These are phyloP conservation scores for Pythium brassicae DNA, from an alignment of 352 stramenopile genomes.

Conservation along the genomic window DNA sequence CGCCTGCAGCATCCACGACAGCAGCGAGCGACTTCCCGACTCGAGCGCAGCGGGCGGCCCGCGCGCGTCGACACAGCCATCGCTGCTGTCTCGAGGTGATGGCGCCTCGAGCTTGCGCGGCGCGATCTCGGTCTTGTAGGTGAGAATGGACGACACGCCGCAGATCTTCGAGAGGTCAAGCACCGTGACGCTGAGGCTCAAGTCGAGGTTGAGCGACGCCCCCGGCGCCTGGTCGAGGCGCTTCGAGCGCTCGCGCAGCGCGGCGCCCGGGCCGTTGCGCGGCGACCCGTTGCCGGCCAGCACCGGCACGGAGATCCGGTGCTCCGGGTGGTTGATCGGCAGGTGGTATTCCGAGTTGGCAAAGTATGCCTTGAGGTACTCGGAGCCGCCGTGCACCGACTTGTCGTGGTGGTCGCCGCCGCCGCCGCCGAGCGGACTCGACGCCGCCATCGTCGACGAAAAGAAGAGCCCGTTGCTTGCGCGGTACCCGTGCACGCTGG, in stretches of 20 bases:
- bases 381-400: conserved; percentile 59
- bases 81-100: background rate
- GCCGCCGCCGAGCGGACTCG: conserved; percentile 11
- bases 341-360: conserved; percentile 62
- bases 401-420: conserved; percentile 33
- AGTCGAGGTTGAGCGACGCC: conserved; percentile 44
- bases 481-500: conserved; percentile 11
- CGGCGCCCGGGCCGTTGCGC: conserved; percentile 17
- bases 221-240: conserved; percentile 36
- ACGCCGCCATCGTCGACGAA: conserved; percentile 13
- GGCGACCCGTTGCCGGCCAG: conserved; percentile 33
- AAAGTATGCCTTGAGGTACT: conserved; percentile 76
- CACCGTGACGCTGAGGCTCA: conserved; percentile 67
- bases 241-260: conserved; percentile 29
- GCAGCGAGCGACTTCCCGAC: conserved; percentile 40
- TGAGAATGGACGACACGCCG: conserved; percentile 68
- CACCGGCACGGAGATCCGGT: conserved; percentile 51
- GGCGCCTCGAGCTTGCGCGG: conserved; percentile 13
- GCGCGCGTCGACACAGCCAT: background rate
- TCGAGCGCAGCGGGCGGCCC: conserved; percentile 6
- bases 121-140: conserved; percentile 47
- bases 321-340: conserved; percentile 63
- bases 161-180: conserved; percentile 75
- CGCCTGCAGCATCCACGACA: conserved; percentile 57
- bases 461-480: conserved; percentile 29